Evolutionary conservation across 106 monocot species (phyloP), one percentile per base, ranked within the genome.

Genomic region (Amphibolis antarctica): DNA sequence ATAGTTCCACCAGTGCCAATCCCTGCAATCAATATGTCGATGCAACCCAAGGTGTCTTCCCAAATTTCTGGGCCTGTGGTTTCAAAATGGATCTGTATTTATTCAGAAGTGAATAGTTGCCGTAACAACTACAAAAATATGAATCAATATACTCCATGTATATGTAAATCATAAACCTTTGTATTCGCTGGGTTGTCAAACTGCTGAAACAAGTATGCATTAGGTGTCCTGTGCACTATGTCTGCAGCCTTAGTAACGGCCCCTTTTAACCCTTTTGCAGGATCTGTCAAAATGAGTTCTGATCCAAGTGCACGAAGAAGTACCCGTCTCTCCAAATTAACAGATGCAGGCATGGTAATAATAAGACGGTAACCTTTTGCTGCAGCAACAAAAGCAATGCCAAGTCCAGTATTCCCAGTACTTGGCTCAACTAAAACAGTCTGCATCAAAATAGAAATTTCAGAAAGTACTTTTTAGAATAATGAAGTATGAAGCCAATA

Each of bases 11-110:
- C 89, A 25, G 93, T 93, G 26, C 93, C 93, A 55, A 93, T 93
- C 68, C 76, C 83, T 22, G 85, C 83, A 67, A 93, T 46, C 26
- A 93, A 81, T 68, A 93, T 83, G 55, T 93, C 93, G 62, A 93
- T 81, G 31, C 76, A 55, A 36, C 88, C 88, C 78, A 85, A 74
- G 25, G 93, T 93, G 60, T 88, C 93, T 31, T 93, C 85, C 93
- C 93, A 93, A 76, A 88, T 93, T 83, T 93, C 93, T 66, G 82
- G 85, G 69, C 93, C 93, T 78, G 93, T 93, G 68, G 85, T 86
- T 83, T 93, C 85, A 83, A 88, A 93, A 72, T 93, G 88, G 65
- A 88, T 86, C 93, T 93, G 88, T 81, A 36, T 78, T 76, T 76
- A 76, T 72, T 75, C 43, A 82, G 76, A 76, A 76, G 36, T 36